phyloP scores from a whole-genome alignment of 78 protist genomes.

The Parvularia atlantis region DNA sequence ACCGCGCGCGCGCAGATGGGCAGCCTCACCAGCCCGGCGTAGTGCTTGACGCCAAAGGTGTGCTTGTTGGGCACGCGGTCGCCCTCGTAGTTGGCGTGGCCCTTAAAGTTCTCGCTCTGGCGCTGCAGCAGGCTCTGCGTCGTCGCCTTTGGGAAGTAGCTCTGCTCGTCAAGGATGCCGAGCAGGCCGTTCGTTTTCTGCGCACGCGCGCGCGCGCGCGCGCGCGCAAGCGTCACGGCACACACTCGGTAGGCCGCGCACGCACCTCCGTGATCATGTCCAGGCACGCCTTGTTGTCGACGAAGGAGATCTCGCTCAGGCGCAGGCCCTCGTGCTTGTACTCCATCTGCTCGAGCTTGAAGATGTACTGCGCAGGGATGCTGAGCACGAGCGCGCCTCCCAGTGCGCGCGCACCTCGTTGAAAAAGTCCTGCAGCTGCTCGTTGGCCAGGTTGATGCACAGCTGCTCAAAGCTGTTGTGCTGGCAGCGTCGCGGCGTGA shows the following conservation, averaged over 20 bases:
- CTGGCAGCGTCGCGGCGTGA: too few relatives aligned
- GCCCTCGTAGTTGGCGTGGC: neutral
- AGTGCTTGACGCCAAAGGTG: slow-evolving; percentile 50
- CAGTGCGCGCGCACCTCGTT: too few relatives aligned
- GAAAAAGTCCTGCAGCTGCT: slow-evolving; percentile 76
- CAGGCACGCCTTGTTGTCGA: slow-evolving; percentile 17
- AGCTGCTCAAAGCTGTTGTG: slow-evolving; percentile 74
- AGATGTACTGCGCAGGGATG: slow-evolving; percentile 33
- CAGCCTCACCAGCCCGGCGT: too few relatives aligned
- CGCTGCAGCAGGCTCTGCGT: slow-evolving; percentile 29
- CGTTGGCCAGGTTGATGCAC: slow-evolving; percentile 85
- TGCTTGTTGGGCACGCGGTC: neutral
- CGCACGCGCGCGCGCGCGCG: too few relatives aligned
- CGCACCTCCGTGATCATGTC: slow-evolving; percentile 23
- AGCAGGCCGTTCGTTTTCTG: slow-evolving; percentile 18
- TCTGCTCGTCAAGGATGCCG: neutral
- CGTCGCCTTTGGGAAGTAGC: slow-evolving; percentile 47
- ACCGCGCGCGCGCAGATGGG: too few relatives aligned
- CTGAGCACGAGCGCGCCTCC: too few relatives aligned
- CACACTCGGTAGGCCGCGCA: too few relatives aligned
- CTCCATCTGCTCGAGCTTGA: slow-evolving; percentile 43
- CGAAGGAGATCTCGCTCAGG: slow-evolving; percentile 23
- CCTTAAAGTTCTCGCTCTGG: slow-evolving; percentile 1
- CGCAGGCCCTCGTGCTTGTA: too few relatives aligned
- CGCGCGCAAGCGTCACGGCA: too few relatives aligned